Conservation (phyloP, 805 yeast species). For the Tetrapisispora taiwanensis region DNA sequence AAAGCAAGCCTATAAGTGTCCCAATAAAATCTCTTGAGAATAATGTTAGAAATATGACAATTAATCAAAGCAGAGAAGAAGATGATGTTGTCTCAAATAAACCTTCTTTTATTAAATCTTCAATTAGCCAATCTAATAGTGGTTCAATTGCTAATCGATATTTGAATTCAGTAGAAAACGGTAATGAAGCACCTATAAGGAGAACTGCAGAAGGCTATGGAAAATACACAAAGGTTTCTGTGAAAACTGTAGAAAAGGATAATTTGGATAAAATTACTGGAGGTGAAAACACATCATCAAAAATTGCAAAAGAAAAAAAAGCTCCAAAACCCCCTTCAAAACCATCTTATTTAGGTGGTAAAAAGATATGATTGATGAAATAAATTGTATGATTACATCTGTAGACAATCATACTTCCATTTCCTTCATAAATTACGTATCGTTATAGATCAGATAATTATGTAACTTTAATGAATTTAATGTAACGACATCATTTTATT, state of each 20-base stretch:
- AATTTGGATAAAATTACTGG: too few relatives aligned
- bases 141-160: slow-evolving; percentile 47
- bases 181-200: slow-evolving; percentile 9
- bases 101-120: not conserved
- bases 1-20: not conserved
- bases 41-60: not conserved
- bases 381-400: not conserved
- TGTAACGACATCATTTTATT: too few relatives aligned
- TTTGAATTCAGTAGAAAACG: slow-evolving; percentile 35
- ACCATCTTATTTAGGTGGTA: slow-evolving; percentile 30
- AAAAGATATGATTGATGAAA: not conserved
- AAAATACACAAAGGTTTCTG: slow-evolving; percentile 59
- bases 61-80: not conserved
- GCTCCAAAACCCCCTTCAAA: slow-evolving; percentile 35
- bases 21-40: not conserved
- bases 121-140: slow-evolving; percentile 5
- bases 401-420: not conserved
- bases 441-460: too few relatives aligned
- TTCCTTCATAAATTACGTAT: too few relatives aligned
- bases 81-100: too few relatives aligned
- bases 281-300: too few relatives aligned
- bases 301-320: slow-evolving; percentile 15
- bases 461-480: too few relatives aligned
- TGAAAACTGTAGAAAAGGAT: too few relatives aligned
- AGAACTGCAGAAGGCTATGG: slow-evolving; percentile 81